A percentile compares a stretch with the other conserved stretches of the same genome.
Conservation (phyloP, 768 basidiomycete species). For the Tricholoma saponaceum region DNA sequence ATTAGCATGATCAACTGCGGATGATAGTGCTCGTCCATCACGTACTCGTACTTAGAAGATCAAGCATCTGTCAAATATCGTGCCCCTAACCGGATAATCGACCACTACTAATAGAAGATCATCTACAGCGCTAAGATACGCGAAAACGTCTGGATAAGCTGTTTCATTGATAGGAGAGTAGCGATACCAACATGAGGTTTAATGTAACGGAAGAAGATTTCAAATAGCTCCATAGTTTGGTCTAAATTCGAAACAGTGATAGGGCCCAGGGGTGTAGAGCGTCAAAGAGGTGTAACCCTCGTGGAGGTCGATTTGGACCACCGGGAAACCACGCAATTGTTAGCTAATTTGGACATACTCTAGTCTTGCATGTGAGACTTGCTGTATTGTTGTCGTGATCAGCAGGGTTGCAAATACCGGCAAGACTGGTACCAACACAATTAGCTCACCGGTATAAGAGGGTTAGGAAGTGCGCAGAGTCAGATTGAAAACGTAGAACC, state of each 20-base stretch:
- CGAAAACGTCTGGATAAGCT: not conserved
- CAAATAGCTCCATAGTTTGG: not conserved
- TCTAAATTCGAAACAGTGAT: not conserved
- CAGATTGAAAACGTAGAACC: not conserved
- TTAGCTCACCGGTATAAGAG: not conserved
- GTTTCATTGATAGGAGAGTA: not conserved
- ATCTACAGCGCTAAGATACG: not conserved
- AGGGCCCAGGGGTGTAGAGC: not conserved
- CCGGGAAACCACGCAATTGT: not conserved
- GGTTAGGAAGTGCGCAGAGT: not conserved
- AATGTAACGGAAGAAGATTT: not conserved
- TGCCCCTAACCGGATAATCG: not conserved
- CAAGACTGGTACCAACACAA: not conserved
- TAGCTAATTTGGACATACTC: not conserved
- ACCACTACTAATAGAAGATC: not conserved
- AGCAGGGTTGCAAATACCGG: not conserved
- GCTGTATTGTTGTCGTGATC: not conserved
- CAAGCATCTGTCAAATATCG: not conserved
- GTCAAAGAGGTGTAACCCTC: not conserved
- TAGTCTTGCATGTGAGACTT: not conserved
- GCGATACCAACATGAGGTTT: not conserved
- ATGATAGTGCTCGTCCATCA: not conserved
- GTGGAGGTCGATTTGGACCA: not conserved
- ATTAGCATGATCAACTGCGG: not conserved
- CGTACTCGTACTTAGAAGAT: not conserved